Conservation (phyloP, 371 early-diverging fungal species). For the Fennellomyces sp. region DNA sequence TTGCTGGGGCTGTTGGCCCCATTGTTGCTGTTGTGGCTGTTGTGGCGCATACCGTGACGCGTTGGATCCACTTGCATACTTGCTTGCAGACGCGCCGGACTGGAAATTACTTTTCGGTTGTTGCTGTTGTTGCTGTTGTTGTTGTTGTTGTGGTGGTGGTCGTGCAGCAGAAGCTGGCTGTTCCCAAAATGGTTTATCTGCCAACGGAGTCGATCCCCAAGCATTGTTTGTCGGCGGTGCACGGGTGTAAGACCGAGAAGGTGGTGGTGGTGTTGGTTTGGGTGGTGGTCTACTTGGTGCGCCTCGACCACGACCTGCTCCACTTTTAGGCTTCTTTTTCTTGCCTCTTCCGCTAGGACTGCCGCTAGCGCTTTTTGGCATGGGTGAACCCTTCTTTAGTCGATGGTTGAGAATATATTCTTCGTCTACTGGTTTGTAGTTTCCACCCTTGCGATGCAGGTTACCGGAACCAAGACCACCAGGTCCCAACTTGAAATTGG, state of each 20-base stretch:
- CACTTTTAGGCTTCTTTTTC: constrained; percentile 18
- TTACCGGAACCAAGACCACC: constrained; percentile 48
- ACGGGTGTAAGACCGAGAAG: not conserved
- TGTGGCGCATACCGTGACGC: not conserved
- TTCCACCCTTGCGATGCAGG: constrained; percentile 47
- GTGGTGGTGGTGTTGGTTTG: constrained; percentile 9
- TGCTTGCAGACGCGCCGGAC: constrained; percentile 1
- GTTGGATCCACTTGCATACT: constrained; percentile 17
- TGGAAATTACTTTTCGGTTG: not conserved
- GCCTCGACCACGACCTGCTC: not conserved
- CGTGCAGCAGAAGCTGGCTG: not conserved
- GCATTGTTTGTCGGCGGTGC: not conserved
- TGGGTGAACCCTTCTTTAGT: constrained; percentile 24
- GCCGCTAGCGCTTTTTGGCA: too few species aligned
- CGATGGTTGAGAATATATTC: constrained; percentile 41
- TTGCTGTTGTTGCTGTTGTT: not conserved
- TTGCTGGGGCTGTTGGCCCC: constrained; percentile 1
- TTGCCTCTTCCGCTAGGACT: constrained; percentile 18
- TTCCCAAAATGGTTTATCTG: constrained; percentile 15
- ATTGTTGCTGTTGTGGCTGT: constrained; percentile 8
- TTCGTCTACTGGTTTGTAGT: constrained; percentile 52
- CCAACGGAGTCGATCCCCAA: constrained; percentile 1
- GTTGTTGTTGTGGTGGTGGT: constrained; percentile 9
- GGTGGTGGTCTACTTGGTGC: constrained; percentile 9
- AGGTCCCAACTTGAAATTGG: constrained; percentile 34